Evolutionary conservation across 2,329 filamentous ascomycete genomes (phyloP).

Genomic region (Periconia digitata): DNA sequence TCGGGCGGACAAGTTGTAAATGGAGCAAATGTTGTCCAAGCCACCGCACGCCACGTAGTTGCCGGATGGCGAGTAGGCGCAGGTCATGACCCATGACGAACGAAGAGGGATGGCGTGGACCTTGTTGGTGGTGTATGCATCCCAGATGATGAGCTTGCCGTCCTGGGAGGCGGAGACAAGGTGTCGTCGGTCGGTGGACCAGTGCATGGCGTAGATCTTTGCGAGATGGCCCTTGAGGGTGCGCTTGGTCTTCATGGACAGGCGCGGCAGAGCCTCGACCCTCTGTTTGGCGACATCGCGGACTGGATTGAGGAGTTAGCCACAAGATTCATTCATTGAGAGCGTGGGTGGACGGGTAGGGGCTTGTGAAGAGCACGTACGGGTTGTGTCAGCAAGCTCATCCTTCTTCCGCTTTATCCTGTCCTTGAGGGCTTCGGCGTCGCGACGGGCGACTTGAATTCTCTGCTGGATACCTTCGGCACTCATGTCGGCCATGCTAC

Average conservation of each 20-base stretch:
- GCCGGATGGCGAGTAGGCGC: conserved; percentile 95
- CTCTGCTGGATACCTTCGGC: conserved; percentile 56
- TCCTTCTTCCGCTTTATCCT: conserved; percentile 99
- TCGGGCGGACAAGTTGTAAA: conserved; percentile 96
- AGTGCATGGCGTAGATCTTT: conserved; percentile 99
- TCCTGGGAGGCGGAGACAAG: conserved; percentile 98
- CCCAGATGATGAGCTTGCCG: conserved; percentile 99
- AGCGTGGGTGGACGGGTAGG: conserved; percentile 3
- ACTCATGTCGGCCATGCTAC: conserved; percentile 52
- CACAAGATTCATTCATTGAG: conserved; percentile 2
- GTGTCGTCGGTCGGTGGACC: conserved; percentile 97
- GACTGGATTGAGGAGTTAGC: conserved; percentile 58
- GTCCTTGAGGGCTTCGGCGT: conserved; percentile 97
- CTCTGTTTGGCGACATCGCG: conserved; percentile 90
- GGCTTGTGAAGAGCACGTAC: conserved; percentile 67
- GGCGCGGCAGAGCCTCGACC: conserved; percentile 87
- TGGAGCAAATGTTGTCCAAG: conserved; percentile 99
- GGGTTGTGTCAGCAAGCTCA: conserved; percentile 94
- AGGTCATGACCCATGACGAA: conserved; percentile 99
- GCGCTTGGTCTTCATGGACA: conserved; percentile 96
- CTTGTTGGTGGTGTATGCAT: conserved; percentile 99
- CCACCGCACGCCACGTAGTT: conserved; percentile 99
- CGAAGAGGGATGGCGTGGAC: conserved; percentile 96
- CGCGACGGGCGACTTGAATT: conserved; percentile 95
- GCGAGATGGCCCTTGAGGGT: conserved; percentile 97